Conservation (phyloP, 345 rosid species). For the Dipteronia dyeriana region DNA sequence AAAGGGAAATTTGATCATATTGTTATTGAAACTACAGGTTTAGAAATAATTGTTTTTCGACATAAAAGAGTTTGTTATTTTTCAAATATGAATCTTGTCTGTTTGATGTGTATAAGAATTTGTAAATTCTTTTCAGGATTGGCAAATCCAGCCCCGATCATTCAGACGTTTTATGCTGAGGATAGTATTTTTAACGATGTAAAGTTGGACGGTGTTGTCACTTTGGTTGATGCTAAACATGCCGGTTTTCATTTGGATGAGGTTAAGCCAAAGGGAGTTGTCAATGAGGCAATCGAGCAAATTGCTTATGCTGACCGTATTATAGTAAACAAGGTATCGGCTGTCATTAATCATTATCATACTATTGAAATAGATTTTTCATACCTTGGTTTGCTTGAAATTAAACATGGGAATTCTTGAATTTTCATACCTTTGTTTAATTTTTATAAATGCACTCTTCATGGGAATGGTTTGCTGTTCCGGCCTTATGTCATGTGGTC, state of each 20-base stretch:
- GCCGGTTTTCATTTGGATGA: conserved; percentile 79
- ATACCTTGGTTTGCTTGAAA: not conserved
- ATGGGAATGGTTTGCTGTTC: not conserved
- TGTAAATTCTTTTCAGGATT: conserved; percentile 50
- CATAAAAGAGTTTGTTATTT: not conserved
- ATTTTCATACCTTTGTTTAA: not conserved
- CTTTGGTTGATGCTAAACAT: conserved; percentile 97
- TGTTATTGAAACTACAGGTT: conserved; percentile 90
- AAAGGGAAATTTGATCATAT: conserved; percentile 91
- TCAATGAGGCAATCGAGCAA: conserved; percentile 97
- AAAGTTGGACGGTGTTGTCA: conserved; percentile 91
- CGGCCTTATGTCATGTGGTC: not conserved
- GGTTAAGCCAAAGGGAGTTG: conserved; percentile 86
- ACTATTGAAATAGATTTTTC: not conserved
- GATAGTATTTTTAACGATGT: conserved; percentile 80
- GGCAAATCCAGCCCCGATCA: conserved; percentile 98
- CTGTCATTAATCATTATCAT: not conserved
- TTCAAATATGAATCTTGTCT: not conserved
- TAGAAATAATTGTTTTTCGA: not conserved
- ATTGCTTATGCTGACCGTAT: conserved; percentile 95
- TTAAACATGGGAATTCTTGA: no score
- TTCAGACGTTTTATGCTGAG: conserved; percentile 96
- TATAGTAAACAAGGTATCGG: conserved; percentile 78
- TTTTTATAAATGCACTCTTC: not conserved
- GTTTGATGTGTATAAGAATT: conserved; percentile 1